Base-by-base conservation (phyloP, 306 rosid genomes). In the Castanospermum australe region DNA sequence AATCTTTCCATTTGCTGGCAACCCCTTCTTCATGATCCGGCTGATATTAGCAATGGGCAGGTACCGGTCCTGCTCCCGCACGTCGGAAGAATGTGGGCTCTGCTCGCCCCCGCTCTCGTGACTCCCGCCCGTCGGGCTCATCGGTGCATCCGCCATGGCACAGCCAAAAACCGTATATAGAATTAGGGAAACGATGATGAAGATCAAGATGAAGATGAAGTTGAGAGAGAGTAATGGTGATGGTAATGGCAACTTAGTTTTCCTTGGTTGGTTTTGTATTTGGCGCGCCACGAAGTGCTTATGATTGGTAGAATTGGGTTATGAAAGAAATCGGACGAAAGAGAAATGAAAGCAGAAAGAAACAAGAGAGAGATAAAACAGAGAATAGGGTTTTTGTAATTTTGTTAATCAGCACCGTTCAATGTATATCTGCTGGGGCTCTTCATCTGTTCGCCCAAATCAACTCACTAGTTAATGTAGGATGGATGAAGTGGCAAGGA, bases 11-110 rank as follows among this genome's bases (percentile, higher is more conserved):
- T 90, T 94, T 2, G 90, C 81, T 0, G 98, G 96, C 75, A 94
- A 75, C 8, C 87, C 98, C 79, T 94, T 94, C 89, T 93, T 93
- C 95, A 93, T 93, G 88, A 93, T 93, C 70, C 98, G 90, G 71
- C 98, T 93, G 54, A 93, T 94, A 78, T 94, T 94, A 5, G 97
- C 98, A 79, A 94, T 94, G 4, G 98, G 98, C 8, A 94, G 92
- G 64, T 54, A 89, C 1, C 96, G 90, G 56, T 92, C 98, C 71
- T 92, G 98, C 66, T 94, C 97, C 15, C 96, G 84, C 0, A 86
- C 90, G 2, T 67, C 82, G 6, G 84, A 77, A 22, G 87, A 84
- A 8, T 45, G 89, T 2, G 97, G 92, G 54, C 98, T 94, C 78
- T 86, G 96, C 61, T 94, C 98, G 15, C 98, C 96, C 0, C 94